Evolutionary conservation across 306 rosid species (phyloP).

Genomic region (Pterocarpus macrocarpus): DNA sequence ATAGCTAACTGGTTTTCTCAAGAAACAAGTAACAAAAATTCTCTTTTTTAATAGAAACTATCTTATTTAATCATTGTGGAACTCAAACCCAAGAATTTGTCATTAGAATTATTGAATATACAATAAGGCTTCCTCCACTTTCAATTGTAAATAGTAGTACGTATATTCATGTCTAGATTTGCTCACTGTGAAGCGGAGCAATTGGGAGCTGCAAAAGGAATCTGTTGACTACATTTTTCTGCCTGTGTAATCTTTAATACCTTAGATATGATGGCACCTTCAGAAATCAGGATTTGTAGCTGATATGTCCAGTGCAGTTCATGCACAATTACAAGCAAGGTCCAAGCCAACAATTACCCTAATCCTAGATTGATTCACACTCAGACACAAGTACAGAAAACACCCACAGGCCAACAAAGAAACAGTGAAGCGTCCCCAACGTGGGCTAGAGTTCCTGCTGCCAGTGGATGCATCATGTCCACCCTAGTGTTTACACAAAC

Average conservation of each 20-base stretch:
- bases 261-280: neutral
- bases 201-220: conserved; percentile 7
- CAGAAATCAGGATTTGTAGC: conserved; percentile 16
- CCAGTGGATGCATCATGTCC: conserved; percentile 57
- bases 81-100: too few species aligned
- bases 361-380: conserved; percentile 30
- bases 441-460: conserved; percentile 44
- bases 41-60: too few species aligned
- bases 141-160: neutral
- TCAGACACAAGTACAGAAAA: neutral
- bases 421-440: conserved; percentile 35
- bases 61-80: too few species aligned
- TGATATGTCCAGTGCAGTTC: neutral
- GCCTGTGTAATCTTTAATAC: neutral
- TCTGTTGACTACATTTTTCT: neutral
- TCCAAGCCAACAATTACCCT: neutral
- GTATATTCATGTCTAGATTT: neutral
- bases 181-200: neutral
- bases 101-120: neutral
- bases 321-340: neutral
- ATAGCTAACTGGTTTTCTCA: too few species aligned
- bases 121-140: neutral
- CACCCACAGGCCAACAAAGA: conserved; percentile 2
- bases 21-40: too few species aligned
- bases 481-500: conserved; percentile 49